Evolutionary conservation across 495 filamentous ascomycete species (phyloP), one percentile per base, ranked within the genome.

Genomic region (Pseudomonodictys pantanalensis): DNA sequence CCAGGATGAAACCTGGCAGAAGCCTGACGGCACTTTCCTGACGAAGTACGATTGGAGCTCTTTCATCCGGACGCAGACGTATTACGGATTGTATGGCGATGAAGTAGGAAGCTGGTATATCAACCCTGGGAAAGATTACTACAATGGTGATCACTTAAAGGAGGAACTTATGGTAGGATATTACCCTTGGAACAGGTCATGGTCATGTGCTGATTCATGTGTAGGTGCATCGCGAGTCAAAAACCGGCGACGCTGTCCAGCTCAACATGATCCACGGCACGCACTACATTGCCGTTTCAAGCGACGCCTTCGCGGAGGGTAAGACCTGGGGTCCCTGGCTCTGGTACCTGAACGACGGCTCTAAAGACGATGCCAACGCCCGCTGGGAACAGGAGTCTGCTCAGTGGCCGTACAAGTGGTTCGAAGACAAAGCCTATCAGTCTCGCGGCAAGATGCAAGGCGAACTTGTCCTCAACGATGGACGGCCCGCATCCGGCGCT

Each of bases 231-330:
- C 66, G 75, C 8, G 73, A 76, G 64, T 68, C 66, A 10, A 49
- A 61, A 25, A 73, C 74, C 4, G 73, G 74, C 2, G 73, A 76
- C 62, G 65, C 69, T 7, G 74, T 77, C 4, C 68, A 73, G 43
- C 60, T 76, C 25, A 77, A 77, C 51, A 76, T 76, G 74, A 70
- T 76, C 38, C 73, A 76, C 55, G 75, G 75, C 25, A 76, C 75
- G 7, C 74, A 77, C 49, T 76, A 71, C 54, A 65, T 68, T 49
- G 75, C 68, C 24, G 47, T 53, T 7, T 64, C 65, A 17, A 65
- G 33, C 17, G 74, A 77, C 43, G 51, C 39, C 0, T 72, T 75
- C 32, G 63, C 68, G 1, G 69, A 68, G 12, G 72, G 71, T 5
- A 76, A 75, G 64, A 71, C 67, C 2, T 76, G 73, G 64, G 75